phyloP scores from a whole-genome alignment of 192 early-diverging fungal genomes.

The Rhizophagus sp. region DNA sequence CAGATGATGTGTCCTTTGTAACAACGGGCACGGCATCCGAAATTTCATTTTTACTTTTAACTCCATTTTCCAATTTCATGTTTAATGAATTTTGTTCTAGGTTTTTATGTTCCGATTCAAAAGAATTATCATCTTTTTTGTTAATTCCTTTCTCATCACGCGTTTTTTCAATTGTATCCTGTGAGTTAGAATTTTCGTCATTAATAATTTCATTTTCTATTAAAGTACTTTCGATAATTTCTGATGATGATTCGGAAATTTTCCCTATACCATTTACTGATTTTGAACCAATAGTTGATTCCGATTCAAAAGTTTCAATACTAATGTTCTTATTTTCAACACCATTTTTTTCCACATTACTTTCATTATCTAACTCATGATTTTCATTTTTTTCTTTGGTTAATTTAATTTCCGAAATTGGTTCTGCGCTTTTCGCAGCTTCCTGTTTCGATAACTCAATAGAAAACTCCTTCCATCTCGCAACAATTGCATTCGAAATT shows the following conservation, averaged over 20 bases:
- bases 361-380: constrained; percentile 1
- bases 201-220: neutral
- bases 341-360: neutral
- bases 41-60: neutral
- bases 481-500: constrained; percentile 47
- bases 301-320: neutral
- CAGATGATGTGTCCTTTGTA: neutral
- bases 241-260: neutral
- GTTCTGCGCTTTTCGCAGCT: neutral
- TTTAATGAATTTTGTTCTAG: no score
- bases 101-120: neutral
- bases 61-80: neutral
- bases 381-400: neutral
- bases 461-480: constrained; percentile 39
- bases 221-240: neutral
- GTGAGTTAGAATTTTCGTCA: neutral
- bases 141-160: neutral
- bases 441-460: constrained; percentile 15
- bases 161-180: neutral
- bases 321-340: neutral
- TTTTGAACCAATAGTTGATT: neutral
- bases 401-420: neutral
- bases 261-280: neutral
- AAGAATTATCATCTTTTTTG: neutral
- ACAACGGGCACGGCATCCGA: neutral